Evolutionary conservation across 1,139 yeast species (phyloP), one percentile per base, ranked within the genome.

Genomic region (Geotrichum citri-aurantii): DNA sequence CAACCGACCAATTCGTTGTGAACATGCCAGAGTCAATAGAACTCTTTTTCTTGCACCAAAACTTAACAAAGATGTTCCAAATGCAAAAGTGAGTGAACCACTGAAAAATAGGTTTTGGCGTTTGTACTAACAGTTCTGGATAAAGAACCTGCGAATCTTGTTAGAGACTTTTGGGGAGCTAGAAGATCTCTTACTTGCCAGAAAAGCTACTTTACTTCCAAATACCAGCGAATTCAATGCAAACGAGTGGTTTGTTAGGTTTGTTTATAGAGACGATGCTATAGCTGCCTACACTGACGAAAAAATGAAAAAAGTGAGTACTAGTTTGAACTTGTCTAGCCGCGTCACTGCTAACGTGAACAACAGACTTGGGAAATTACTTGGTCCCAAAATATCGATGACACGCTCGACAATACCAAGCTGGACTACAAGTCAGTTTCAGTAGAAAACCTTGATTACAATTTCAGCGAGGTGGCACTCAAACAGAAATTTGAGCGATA

Each of bases 221-320:
- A 59, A 62, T 27, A 44, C 52, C 56, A 29, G 50, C 58, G 59
- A 56, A 42, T 37, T 61, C 48, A 57, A 59, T 3, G 68, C 73
- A 23, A 76, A 74, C 55, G 80, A 81, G 49, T 91, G 96, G 96
- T 89, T 86, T 68, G 82, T 87, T 62, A 87, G 88, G 66, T 91
- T 85, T 74, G 90, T 83, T 1, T 90, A 82, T 68, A 82, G 97
- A 54, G 96, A 89, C 69, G 97, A 92, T 71, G 97, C 97, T 1
- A 88, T 90, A 55, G 79, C 86, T 66, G 96, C 96, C 0, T 91
- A 83, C 76, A 92, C 95, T 10, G 65, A 57, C 42, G 47, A 51
- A 19, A 26, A 31, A 7, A 48, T 57, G 52, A 57, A 57, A 40
- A 50, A 53, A 8, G 59, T 57, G 27, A 48, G 59, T 29, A 7